Evolutionary conservation across 2,329 filamentous ascomycete species (phyloP), one percentile per base, ranked within the genome.

Genomic region (Clonostachys byssicola): DNA sequence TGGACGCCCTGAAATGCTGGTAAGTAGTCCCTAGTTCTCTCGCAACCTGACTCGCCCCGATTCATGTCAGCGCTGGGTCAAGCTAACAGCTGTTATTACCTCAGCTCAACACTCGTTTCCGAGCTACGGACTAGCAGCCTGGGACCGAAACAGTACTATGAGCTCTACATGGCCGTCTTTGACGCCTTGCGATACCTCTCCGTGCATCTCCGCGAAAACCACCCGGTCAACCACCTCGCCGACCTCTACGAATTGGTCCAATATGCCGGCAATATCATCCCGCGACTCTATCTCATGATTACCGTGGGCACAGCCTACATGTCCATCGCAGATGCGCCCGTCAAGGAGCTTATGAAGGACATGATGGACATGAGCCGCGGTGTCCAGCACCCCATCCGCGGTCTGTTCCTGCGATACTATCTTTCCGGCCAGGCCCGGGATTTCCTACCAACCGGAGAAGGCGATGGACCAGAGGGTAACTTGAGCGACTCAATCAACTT

Each of bases 291-390:
- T 66, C 85, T 99, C 50, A 99, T 99, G 95, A 94, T 99, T 61
- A 99, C 95, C 0, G 95, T 99, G 38, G 94, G 94, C 49, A 99
- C 94, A 3, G 95, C 96, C 43, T 99, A 99, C 75, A 99, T 99
- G 94, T 86, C 89, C 23, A 95, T 99, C 62, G 88, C 94, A 60
- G 94, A 97, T 77, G 94, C 95, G 49, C 94, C 94, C 1, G 94
- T 99, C 56, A 99, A 99, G 72, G 94, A 99, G 74, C 90, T 99
- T 52, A 99, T 99, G 94, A 99, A 99, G 72, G 94, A 99, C 68
- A 99, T 99, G 94, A 99, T 99, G 94, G 94, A 99, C 70, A 99
- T 99, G 94, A 97, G 91, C 70, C 83, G 94, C 53, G 94, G 94
- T 48, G 92, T 99, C 18, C 94, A 99, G 63, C 94, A 99, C 68